Evolutionary conservation across 805 yeast species (phyloP), one percentile per base, ranked within the genome.

Genomic region (Kluyveromyces aestuarii): DNA sequence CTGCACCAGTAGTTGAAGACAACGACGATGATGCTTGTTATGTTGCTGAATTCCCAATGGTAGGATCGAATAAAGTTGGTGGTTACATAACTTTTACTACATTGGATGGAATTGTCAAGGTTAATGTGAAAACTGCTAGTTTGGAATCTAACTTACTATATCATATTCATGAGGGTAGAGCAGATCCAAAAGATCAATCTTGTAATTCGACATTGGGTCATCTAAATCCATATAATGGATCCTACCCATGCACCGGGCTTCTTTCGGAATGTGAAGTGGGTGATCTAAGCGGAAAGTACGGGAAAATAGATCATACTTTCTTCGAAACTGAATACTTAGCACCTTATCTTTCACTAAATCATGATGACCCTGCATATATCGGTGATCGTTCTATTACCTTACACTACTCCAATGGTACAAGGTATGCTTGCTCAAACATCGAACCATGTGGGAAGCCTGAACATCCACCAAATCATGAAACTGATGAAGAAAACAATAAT

Each of bases 231-330:
- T 82, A 74, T 60, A 60, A 69, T 48, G 82, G 87, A 7, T 65
- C 75, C 9, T 64, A 71, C 18, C 72, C 70, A 44, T 82, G 87
- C 63, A 81, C 75, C 47, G 69, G 69, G 16, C 71, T 74, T 55
- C 83, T 83, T 63, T 63, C 81, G 8, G 69, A 62, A 36, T 84
- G 88, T 62, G 81, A 81, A 64, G 77, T 83, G 40, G 91, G 91
- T 50, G 90, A 84, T 60, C 76, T 84, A 56, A 77, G 86, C 36
- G 91, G 91, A 41, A 84, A 83, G 62, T 89, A 84, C 64, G 91
- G 91, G 11, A 75, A 69, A 67, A 80, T 84, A 58, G 75, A 82
- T 60, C 74, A 86, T 18, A 82, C 87, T 11, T 82, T 87, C 61
- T 81, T 77, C 63, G 83, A 81, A 63, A 69, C 79, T 27, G 71